Evolutionary conservation across 148 eudicot species (phyloP).

Genomic region (Camellia japonica): DNA sequence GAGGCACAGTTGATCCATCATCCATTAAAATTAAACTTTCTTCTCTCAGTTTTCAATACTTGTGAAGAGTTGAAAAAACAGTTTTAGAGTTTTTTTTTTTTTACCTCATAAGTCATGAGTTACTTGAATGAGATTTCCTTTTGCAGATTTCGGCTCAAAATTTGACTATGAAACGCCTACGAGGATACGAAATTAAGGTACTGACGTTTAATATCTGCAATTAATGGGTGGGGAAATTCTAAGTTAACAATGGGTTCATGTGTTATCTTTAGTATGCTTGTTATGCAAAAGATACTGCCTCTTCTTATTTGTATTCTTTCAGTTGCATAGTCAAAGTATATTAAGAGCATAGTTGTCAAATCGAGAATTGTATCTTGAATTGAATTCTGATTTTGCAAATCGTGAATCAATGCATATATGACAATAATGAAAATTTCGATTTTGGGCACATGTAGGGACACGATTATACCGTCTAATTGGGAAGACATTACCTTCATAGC

Average conservation of each 20-base stretch:
- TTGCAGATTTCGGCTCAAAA: conserved; percentile 84
- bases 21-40: neutral
- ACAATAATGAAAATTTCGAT: too few species aligned
- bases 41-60: neutral
- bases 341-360: neutral
- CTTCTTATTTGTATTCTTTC: neutral
- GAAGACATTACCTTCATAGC: too few species aligned
- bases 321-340: neutral
- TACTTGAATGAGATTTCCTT: conserved; percentile 22
- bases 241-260: neutral
- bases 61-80: neutral
- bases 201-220: neutral
- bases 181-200: conserved; percentile 95
- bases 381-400: too few species aligned
- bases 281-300: neutral
- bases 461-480: too few species aligned
- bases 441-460: too few species aligned
- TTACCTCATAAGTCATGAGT: neutral
- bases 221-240: neutral
- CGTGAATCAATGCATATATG: too few species aligned
- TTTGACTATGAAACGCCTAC: conserved; percentile 84
- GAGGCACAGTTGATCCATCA: neutral
- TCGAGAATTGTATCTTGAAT: too few species aligned
- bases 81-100: neutral
- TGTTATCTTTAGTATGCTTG: neutral